Evolutionary conservation across 768 basidiomycete genomes (phyloP).

Genomic region (Dacryopinax primogenitus): DNA sequence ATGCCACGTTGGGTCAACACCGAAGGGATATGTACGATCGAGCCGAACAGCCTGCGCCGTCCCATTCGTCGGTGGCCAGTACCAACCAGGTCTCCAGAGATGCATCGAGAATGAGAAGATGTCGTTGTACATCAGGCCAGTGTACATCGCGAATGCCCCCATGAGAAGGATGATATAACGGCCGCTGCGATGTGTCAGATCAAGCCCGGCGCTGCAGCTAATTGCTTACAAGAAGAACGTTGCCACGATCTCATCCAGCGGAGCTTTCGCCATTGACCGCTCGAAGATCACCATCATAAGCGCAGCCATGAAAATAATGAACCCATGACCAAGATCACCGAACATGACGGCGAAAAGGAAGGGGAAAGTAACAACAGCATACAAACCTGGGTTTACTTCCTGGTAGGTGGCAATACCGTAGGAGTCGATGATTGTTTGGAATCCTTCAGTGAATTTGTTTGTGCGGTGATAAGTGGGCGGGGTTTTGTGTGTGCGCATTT

Average conservation of each 20-base stretch:
- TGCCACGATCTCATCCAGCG: slow-evolving; percentile 71
- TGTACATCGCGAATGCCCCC: slow-evolving; percentile 95
- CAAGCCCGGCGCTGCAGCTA: slow-evolving; percentile 10
- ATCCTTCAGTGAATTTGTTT: slow-evolving; percentile 91
- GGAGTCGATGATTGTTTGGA: slow-evolving; percentile 96
- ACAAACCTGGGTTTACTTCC: slow-evolving; percentile 92
- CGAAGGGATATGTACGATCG: slow-evolving; percentile 77
- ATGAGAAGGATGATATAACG: slow-evolving; percentile 97
- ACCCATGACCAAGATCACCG: slow-evolving; percentile 94
- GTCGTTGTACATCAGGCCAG: slow-evolving; percentile 97
- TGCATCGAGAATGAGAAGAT: slow-evolving; percentile 88
- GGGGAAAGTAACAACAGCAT: slow-evolving; percentile 85
- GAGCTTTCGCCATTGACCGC: slow-evolving; percentile 56
- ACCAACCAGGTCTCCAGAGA: slow-evolving; percentile 81
- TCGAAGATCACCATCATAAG: slow-evolving; percentile 79
- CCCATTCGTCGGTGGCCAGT: slow-evolving; percentile 46
- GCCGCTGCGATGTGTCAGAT: slow-evolving; percentile 43
- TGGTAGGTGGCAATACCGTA: slow-evolving; percentile 92
- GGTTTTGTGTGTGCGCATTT: slow-evolving; percentile 74
- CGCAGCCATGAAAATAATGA: slow-evolving; percentile 65
- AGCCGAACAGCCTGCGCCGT: slow-evolving; percentile 42
- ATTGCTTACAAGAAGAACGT: slow-evolving; percentile 82
- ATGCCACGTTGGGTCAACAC: slow-evolving; percentile 92
- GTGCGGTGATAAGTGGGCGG: slow-evolving; percentile 92
- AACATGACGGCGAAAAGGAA: slow-evolving; percentile 99